These are phyloP conservation scores for Meyerozyma elateridarum DNA, from an alignment of 1,139 yeast species.

Conservation along the genomic window DNA sequence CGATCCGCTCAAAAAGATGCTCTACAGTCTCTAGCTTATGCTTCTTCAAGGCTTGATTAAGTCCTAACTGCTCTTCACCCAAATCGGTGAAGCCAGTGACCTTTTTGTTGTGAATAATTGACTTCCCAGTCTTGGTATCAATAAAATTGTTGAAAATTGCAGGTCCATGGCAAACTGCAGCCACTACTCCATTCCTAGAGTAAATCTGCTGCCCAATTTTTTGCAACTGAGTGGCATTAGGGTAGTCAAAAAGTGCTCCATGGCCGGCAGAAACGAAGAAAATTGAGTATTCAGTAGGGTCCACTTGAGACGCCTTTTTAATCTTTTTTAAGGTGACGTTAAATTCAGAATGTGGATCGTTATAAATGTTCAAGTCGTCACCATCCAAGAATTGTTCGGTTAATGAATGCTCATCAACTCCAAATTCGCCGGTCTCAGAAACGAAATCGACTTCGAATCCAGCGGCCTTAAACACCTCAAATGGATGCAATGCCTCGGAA, in stretches of 20 bases:
- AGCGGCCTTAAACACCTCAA: slow-evolving; percentile 35
- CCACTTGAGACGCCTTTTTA: slow-evolving; percentile 41
- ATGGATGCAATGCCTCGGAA: slow-evolving; percentile 57
- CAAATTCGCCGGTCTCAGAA: slow-evolving; percentile 53
- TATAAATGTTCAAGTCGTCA: slow-evolving; percentile 34
- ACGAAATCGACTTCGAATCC: slow-evolving; percentile 52
- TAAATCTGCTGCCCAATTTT: slow-evolving; percentile 42
- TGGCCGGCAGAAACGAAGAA: slow-evolving; percentile 66
- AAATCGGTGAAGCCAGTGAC: slow-evolving; percentile 58
- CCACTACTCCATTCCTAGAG: slow-evolving; percentile 47
- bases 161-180: slow-evolving; percentile 70
- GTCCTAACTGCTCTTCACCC: slow-evolving; percentile 44
- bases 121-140: slow-evolving; percentile 38
- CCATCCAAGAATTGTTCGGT: slow-evolving; percentile 35
- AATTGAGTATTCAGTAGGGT: slow-evolving; percentile 45
- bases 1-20: slow-evolving; percentile 28
- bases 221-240: slow-evolving; percentile 45
- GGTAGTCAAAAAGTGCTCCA: slow-evolving; percentile 56
- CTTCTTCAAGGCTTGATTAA: slow-evolving; percentile 30
- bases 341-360: slow-evolving; percentile 37
- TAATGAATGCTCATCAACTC: slow-evolving; percentile 52
- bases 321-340: slow-evolving; percentile 27
- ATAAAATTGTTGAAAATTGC: slow-evolving; percentile 45
- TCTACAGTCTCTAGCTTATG: slow-evolving; percentile 31
- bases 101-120: slow-evolving; percentile 46